Percentiles rank a stretch among this genome's conserved stretches.
Evolutionary conservation across 2,329 filamentous ascomycete genomes (phyloP).

Genomic region (Colletotrichum zoysiae): DNA sequence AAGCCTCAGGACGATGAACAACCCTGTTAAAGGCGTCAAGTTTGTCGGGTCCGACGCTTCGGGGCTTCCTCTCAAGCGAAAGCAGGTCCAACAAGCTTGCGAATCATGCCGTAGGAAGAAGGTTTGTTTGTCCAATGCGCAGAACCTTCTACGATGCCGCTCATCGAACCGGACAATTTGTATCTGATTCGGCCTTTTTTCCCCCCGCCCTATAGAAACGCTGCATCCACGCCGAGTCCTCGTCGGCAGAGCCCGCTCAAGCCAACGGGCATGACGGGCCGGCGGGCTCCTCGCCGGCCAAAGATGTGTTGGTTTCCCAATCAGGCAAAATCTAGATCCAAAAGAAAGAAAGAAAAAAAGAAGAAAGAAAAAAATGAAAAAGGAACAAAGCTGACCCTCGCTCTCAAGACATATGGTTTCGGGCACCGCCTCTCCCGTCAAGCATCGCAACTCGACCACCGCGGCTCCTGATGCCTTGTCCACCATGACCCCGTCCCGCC

Average conservation of each 20-base stretch:
- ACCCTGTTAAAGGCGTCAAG: slow-evolving; percentile 56
- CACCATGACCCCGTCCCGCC: slow-evolving; percentile 17
- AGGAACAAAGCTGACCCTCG: slow-evolving; percentile 2
- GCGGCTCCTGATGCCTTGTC: neutral
- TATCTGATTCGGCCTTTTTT: slow-evolving; percentile 48
- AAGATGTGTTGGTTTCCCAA: slow-evolving; percentile 38
- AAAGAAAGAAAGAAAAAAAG: neutral
- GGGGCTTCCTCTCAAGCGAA: slow-evolving; percentile 69
- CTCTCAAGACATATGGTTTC: neutral
- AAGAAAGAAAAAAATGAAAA: no score
- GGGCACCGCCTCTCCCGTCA: slow-evolving; percentile 17
- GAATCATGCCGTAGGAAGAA: slow-evolving; percentile 67
- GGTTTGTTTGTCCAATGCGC: slow-evolving; percentile 49
- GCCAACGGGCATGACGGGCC: slow-evolving; percentile 16
- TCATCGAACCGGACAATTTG: slow-evolving; percentile 13
- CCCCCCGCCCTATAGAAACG: slow-evolving; percentile 53
- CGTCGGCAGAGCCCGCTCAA: slow-evolving; percentile 13
- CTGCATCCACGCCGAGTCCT: slow-evolving; percentile 57
- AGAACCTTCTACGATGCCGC: neutral
- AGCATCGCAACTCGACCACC: slow-evolving; percentile 23
- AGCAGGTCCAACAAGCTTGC: slow-evolving; percentile 71
- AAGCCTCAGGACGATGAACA: slow-evolving; percentile 36
- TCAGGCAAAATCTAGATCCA: slow-evolving; percentile 26
- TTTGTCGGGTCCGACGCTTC: slow-evolving; percentile 68
- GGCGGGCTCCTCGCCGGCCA: slow-evolving; percentile 19